These are phyloP conservation scores for Tetrapisispora taiwanensis DNA, from an alignment of 805 yeast species.

Conservation along the genomic window DNA sequence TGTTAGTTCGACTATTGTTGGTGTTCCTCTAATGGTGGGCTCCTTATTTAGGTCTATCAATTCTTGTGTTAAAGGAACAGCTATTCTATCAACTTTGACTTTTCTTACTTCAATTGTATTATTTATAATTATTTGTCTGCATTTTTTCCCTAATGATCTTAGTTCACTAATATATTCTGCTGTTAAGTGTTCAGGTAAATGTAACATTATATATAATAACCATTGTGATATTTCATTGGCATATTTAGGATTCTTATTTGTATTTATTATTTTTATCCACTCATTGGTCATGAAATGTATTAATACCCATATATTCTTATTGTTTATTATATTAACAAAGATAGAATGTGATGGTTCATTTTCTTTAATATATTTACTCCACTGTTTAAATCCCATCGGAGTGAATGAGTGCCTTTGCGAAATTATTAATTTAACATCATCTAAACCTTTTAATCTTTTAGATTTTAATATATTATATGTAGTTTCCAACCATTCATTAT, in stretches of 20 bases:
- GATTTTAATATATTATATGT: slow-evolving; percentile 7
- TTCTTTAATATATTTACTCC: slow-evolving; percentile 20
- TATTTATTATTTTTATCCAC: slow-evolving; percentile 18
- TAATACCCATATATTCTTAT: slow-evolving; percentile 17
- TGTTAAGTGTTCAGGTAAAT: slow-evolving; percentile 17
- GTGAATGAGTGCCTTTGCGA: slow-evolving; percentile 5
- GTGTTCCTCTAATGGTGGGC: slow-evolving; percentile 1
- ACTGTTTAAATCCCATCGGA: slow-evolving; percentile 21
- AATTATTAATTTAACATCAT: slow-evolving; percentile 12
- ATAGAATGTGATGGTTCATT: slow-evolving; percentile 21
- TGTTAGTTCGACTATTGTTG: slow-evolving; percentile 11
- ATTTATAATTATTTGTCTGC: slow-evolving; percentile 6
- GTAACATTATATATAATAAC: slow-evolving; percentile 21
- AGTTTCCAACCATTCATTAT: slow-evolving; percentile 17
- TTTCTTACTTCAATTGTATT: background rate
- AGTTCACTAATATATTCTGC: slow-evolving; percentile 21
- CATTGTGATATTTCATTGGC: slow-evolving; percentile 13
- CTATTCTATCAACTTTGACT: background rate
- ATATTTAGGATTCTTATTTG: slow-evolving; percentile 7
- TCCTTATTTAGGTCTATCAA: slow-evolving; percentile 1
- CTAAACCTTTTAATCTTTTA: slow-evolving; percentile 9
- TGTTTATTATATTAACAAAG: slow-evolving; percentile 9
- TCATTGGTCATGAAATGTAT: slow-evolving; percentile 20
- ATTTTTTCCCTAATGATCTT: slow-evolving; percentile 24
- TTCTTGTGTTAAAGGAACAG: slow-evolving; percentile 2